Conservation (phyloP, 805 yeast genomes). For the Myxozyma udenii region DNA sequence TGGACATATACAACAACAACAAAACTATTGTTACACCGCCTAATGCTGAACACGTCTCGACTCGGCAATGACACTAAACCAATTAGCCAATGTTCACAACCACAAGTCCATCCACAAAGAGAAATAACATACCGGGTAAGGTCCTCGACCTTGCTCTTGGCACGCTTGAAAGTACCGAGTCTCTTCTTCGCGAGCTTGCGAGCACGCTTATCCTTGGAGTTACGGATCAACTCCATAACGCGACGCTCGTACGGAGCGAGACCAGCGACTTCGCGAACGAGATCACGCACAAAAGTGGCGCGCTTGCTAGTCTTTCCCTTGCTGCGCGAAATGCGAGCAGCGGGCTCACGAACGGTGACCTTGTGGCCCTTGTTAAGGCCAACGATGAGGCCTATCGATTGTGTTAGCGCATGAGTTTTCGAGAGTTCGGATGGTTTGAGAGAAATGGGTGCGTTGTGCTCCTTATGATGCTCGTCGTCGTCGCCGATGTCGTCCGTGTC, state of each 20-base stretch:
- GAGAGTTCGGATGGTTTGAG: neutral
- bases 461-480: no score
- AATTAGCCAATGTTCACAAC: neutral
- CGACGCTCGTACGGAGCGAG: constrained; percentile 99
- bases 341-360: constrained; percentile 78
- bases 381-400: constrained; percentile 71
- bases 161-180: constrained; percentile 99
- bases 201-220: constrained; percentile 99
- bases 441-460: no score
- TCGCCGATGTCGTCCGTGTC: no score
- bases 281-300: constrained; percentile 90
- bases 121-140: constrained; percentile 56
- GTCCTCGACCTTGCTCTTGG: constrained; percentile 99
- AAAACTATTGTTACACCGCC: no score
- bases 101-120: neutral
- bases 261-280: constrained; percentile 93
- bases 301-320: constrained; percentile 96
- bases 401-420: neutral
- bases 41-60: constrained; percentile 29
- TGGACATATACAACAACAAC: no score
- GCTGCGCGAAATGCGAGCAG: constrained; percentile 89
- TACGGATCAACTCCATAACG: constrained; percentile 98
- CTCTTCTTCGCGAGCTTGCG: constrained; percentile 99
- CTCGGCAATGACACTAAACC: constrained; percentile 24
- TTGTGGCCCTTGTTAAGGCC: constrained; percentile 99